These are phyloP conservation scores for Kwoniella shivajii DNA, from an alignment of 1,284 basidiomycete genomes.

Conservation along the genomic window DNA sequence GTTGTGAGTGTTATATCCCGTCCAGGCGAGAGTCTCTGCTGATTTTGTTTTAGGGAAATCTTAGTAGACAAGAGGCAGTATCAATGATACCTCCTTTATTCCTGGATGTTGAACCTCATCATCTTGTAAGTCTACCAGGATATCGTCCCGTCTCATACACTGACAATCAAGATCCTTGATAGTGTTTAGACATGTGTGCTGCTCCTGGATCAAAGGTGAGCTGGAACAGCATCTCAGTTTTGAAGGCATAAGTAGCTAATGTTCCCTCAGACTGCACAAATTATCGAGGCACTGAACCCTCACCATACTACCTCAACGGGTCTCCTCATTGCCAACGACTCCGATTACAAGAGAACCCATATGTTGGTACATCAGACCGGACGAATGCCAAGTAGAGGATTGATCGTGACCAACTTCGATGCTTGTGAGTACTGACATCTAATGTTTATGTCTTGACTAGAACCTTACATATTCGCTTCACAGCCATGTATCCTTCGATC, in stretches of 20 bases:
- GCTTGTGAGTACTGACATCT: constrained; percentile 59
- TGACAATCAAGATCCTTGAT: constrained; percentile 2
- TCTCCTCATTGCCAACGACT: constrained; percentile 55
- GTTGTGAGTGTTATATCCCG: constrained; percentile 62
- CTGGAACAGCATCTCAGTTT: background rate
- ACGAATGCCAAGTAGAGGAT: constrained; percentile 84
- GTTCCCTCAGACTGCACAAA: constrained; percentile 45
- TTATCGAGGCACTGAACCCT: constrained; percentile 55
- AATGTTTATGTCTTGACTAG: background rate
- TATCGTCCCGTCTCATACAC: background rate
- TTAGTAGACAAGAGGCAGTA: constrained; percentile 95
- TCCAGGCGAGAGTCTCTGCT: background rate
- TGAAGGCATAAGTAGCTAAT: background rate
- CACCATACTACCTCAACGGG: constrained; percentile 49
- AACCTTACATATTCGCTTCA: background rate
- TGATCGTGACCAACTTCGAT: constrained; percentile 96
- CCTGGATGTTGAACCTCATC: constrained; percentile 90
- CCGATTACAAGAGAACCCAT: constrained; percentile 89
- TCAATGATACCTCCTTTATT: constrained; percentile 98
- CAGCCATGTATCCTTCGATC: constrained; percentile 74
- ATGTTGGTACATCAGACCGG: constrained; percentile 98
- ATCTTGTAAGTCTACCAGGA: constrained; percentile 64
- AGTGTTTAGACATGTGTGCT: constrained; percentile 99
- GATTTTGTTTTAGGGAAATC: constrained; percentile 69
- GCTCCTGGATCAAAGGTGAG: constrained; percentile 92